These are phyloP conservation scores for Gastroboletus turbinatus DNA, from an alignment of 1,284 basidiomycete species.

Conservation along the genomic window DNA sequence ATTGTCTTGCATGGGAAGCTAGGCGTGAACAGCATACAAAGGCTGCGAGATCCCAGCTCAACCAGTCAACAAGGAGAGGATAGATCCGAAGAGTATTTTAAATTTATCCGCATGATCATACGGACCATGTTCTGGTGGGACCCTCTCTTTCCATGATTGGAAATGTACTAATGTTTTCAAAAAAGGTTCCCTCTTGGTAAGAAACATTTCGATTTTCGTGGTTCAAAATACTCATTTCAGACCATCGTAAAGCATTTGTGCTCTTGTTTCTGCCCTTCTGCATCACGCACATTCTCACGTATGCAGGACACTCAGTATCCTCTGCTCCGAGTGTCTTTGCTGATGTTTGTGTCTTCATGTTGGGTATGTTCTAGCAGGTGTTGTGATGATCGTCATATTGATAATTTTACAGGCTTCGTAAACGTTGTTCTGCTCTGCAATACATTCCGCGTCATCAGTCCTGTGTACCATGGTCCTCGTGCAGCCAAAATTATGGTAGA, in stretches of 20 bases:
- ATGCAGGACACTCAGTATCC: slow-evolving; percentile 48
- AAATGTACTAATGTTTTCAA: slow-evolving; percentile 7
- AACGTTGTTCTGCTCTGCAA: slow-evolving; percentile 67
- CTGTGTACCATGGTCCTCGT: slow-evolving; percentile 41
- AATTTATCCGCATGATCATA: slow-evolving; percentile 58
- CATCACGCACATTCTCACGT: slow-evolving; percentile 47
- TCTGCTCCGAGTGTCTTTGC: slow-evolving; percentile 49
- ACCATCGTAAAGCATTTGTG: slow-evolving; percentile 48
- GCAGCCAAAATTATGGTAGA: slow-evolving; percentile 13
- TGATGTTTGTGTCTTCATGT: slow-evolving; percentile 49
- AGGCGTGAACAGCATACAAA: slow-evolving; percentile 42
- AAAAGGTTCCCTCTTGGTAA: slow-evolving; percentile 64
- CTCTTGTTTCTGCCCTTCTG: slow-evolving; percentile 61
- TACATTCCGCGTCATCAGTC: slow-evolving; percentile 62
- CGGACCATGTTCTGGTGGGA: slow-evolving; percentile 67
- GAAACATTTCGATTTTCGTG: slow-evolving; percentile 17
- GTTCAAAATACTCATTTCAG: slow-evolving; percentile 1
- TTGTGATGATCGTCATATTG: slow-evolving; percentile 1
- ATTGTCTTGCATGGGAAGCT: slow-evolving; percentile 55
- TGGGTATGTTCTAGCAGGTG: slow-evolving; percentile 45
- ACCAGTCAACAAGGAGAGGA: slow-evolving; percentile 48
- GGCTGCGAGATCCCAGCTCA: slow-evolving; percentile 48
- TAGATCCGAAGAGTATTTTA: slow-evolving; percentile 49
- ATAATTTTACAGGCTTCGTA: slow-evolving; percentile 47
- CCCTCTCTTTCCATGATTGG: neutral